Percentiles rank a stretch among this genome's conserved stretches.
These are phyloP conservation scores for Pueraria montana DNA, from an alignment of 306 rosid species.

Conservation along the genomic window DNA sequence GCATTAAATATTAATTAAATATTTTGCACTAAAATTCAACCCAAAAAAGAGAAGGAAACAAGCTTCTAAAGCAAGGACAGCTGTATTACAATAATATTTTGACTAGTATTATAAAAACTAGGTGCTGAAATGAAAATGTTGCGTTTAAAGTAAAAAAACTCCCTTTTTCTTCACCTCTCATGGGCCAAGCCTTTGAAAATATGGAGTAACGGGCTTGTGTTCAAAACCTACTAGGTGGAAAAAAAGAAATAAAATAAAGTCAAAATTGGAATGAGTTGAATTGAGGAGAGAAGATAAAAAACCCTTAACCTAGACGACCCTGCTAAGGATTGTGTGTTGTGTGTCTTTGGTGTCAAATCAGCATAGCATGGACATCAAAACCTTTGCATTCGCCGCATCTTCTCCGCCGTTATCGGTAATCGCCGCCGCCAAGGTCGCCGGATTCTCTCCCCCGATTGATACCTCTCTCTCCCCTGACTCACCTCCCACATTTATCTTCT, in stretches of 20 bases:
- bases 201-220: neutral
- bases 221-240: neutral
- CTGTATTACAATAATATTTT: neutral
- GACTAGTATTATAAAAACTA: neutral
- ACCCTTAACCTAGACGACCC: neutral
- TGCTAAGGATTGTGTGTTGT: no score
- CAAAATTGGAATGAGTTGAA: neutral
- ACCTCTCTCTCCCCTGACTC: slow-evolving; percentile 69
- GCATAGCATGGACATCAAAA: slow-evolving; percentile 68
- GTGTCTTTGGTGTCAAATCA: no score
- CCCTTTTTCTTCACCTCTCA: neutral
- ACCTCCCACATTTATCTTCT: slow-evolving; percentile 60
- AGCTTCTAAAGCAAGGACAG: neutral
- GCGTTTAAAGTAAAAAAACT: neutral
- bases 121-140: neutral
- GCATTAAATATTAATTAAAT: neutral
- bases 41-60: neutral
- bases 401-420: slow-evolving; percentile 77
- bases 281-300: neutral
- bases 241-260: neutral
- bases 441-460: slow-evolving; percentile 57
- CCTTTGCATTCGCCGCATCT: slow-evolving; percentile 66
- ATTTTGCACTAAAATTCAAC: neutral
- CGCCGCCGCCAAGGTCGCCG: slow-evolving; percentile 76
- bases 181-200: slow-evolving; percentile 5